These are phyloP conservation scores for Aspergillus fumigatus DNA, from an alignment of 2,329 filamentous ascomycete species.

Conservation along the genomic window DNA sequence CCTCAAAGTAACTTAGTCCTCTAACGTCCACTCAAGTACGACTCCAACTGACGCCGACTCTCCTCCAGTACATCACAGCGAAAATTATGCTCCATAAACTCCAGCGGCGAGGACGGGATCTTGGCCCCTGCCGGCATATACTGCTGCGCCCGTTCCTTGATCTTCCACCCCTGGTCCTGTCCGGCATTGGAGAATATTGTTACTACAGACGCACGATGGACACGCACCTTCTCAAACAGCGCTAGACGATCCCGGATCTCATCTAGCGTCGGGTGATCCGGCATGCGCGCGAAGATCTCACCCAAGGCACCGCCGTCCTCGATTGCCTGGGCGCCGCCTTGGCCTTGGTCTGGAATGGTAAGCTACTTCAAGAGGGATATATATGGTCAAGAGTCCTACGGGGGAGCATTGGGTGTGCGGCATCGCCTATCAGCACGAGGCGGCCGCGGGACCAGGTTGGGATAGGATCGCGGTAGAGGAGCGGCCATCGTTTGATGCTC, in stretches of 20 bases:
- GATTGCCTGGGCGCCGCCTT: slow-evolving; percentile 31
- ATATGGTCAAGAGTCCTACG: not conserved
- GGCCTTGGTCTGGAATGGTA: slow-evolving; percentile 20
- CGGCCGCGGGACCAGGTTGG: slow-evolving; percentile 19
- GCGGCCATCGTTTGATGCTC: slow-evolving; percentile 17
- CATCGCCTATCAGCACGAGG: slow-evolving; percentile 29
- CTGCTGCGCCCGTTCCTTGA: not conserved
- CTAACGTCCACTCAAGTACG: not conserved
- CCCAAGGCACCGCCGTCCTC: slow-evolving; percentile 31
- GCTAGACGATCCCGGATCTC: not conserved
- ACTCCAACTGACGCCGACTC: not conserved
- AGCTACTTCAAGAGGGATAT: not conserved
- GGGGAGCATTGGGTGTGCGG: slow-evolving; percentile 26
- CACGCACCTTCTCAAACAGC: not conserved
- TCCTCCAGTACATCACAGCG: not conserved
- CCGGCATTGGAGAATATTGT: slow-evolving; percentile 1
- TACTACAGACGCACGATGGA: not conserved
- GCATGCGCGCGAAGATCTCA: slow-evolving; percentile 10
- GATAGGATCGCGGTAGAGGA: slow-evolving; percentile 24
- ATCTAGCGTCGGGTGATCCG: not conserved
- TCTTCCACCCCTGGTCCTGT: slow-evolving; percentile 1
- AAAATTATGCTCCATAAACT: slow-evolving; percentile 2
- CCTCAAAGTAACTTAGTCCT: too few species aligned
- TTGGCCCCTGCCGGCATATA: not conserved
- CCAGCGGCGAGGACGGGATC: not conserved